phyloP scores from a whole-genome alignment of 2,329 filamentous ascomycete genomes.

The Peltaster fructicola region DNA sequence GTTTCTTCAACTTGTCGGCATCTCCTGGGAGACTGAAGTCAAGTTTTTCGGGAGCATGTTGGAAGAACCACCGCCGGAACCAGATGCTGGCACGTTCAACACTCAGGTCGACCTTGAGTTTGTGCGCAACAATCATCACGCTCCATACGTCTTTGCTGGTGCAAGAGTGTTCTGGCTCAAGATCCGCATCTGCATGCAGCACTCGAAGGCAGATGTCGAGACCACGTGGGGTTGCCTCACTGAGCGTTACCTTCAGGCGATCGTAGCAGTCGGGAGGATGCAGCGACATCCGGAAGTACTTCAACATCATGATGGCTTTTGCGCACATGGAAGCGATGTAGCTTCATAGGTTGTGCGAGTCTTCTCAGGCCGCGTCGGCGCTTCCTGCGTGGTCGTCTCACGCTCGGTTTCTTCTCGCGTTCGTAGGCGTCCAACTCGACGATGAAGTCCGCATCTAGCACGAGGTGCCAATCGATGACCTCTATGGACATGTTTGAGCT shows the following conservation, averaged over 20 bases:
- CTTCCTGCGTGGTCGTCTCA: too few species aligned
- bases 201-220: neutral
- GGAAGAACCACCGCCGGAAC: constrained; percentile 7
- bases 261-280: neutral
- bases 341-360: too few species aligned
- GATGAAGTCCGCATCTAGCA: too few species aligned
- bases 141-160: constrained; percentile 7
- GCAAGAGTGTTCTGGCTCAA: constrained; percentile 9
- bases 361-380: too few species aligned
- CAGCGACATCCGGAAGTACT: constrained; percentile 1
- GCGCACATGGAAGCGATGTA: too few species aligned
- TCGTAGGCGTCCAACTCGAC: too few species aligned
- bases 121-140: constrained; percentile 6
- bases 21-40: too few species aligned
- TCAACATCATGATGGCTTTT: neutral
- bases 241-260: constrained; percentile 1
- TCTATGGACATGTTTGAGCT: too few species aligned
- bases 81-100: constrained; percentile 2
- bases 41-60: neutral
- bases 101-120: constrained; percentile 6
- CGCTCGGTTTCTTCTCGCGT: too few species aligned
- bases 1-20: too few species aligned
- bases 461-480: too few species aligned
- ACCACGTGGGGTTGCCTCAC: constrained; percentile 1
- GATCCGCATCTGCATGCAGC: constrained; percentile 1